Base-by-base conservation (phyloP, 2,329 filamentous ascomycete genomes). In the Paecilomyces sp. region DNA sequence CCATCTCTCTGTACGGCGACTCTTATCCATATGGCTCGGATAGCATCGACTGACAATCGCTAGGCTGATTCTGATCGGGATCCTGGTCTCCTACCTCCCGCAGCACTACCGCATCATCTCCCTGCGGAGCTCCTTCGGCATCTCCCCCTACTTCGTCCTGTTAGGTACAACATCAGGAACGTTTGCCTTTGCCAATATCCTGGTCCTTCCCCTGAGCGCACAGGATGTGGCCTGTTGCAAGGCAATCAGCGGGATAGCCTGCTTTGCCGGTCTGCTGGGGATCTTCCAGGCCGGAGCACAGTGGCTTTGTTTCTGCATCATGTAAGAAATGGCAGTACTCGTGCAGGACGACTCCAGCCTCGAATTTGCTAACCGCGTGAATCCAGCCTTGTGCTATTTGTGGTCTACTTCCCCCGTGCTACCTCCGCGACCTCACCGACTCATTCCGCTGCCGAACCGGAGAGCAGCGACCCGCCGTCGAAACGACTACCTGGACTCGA, bases 81-180 rank as follows among this genome's bases (percentile, higher is more conserved):
- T 97, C 68, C 81, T 97, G 62, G 79, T 96, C 60, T 97, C 93
- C 34, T 99, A 99, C 78, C 83, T 97, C 2, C 94, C 94, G 0
- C 94, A 99, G 73, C 93, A 97, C 76, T 85, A 89, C 74, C 91
- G 94, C 69, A 97, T 99, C 76, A 90, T 96, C 66, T 81, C 84
- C 50, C 86, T 92, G 58, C 85, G 88, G 62, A 94, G 91, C 13
- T 95, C 93, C 24, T 93, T 96, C 74, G 94, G 94, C 63, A 92
- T 99, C 63, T 97, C 92, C 31, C 93, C 94, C 8, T 94, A 93
- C 75, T 99, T 96, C 71, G 87, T 99, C 64, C 84, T 97, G 1
- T 85, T 99, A n/a, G 94, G 94, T 61, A 91, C 90, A 28, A 93
- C 93, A 1, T 95, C 91, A 7, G 90, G 90, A 67, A 96, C 90